Evolutionary conservation across 2,329 filamentous ascomycete genomes (phyloP).

Genomic region (Claviceps arundinis): DNA sequence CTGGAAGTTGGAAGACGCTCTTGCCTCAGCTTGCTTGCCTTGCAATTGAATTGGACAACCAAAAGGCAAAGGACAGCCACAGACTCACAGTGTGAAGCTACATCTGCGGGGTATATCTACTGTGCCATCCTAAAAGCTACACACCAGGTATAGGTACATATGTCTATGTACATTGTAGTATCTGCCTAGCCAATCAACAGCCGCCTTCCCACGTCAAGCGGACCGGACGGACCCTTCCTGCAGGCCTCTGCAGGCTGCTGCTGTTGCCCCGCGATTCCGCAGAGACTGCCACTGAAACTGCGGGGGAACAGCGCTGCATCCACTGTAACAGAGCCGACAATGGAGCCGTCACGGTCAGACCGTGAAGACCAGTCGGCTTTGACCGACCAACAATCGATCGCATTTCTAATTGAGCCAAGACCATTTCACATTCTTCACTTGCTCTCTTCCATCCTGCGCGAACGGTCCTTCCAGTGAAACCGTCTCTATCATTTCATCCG

Average conservation of each 20-base stretch:
- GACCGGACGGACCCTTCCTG: too few species aligned
- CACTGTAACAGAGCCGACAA: neutral
- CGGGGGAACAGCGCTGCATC: too few species aligned
- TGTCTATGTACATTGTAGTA: neutral
- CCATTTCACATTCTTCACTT: neutral
- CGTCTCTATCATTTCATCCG: neutral
- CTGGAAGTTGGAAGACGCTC: too few species aligned
- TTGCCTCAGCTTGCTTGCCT: too few species aligned
- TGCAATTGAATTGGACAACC: too few species aligned
- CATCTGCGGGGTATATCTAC: too few species aligned
- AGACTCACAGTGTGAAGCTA: too few species aligned
- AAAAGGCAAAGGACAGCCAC: too few species aligned
- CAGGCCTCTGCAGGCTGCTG: neutral
- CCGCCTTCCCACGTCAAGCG: neutral
- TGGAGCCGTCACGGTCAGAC: neutral
- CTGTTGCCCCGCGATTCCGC: neutral
- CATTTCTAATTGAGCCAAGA: neutral
- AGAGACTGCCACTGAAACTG: too few species aligned
- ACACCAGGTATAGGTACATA: neutral
- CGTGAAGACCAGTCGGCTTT: too few species aligned
- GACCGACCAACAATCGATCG: neutral
- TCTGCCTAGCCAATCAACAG: neutral
- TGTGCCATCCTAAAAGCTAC: too few species aligned
- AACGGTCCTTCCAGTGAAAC: neutral
- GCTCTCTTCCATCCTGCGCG: neutral